Percentiles rank a stretch among this genome's conserved stretches.
phyloP scores from a whole-genome alignment of 2,329 filamentous ascomycete species.

The Penicillium palitans region DNA sequence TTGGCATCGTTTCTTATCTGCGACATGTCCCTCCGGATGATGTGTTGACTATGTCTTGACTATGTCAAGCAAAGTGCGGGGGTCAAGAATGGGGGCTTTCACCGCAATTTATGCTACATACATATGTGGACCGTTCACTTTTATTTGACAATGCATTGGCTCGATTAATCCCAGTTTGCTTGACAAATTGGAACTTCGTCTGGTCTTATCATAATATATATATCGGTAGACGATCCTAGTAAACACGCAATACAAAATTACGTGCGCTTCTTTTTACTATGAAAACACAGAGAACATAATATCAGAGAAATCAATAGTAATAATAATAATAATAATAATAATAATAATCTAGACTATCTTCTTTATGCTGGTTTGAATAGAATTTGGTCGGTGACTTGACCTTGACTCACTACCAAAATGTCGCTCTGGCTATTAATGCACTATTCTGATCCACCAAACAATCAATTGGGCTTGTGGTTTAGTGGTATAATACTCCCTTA shows the following conservation, averaged over 20 bases:
- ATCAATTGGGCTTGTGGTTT: constrained; percentile 43
- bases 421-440: neutral
- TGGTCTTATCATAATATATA: neutral
- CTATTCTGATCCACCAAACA: neutral
- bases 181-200: neutral
- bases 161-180: neutral
- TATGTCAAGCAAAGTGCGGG: too few species aligned
- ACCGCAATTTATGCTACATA: neutral
- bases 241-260: too few species aligned
- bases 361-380: neutral
- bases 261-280: too few species aligned
- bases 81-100: neutral
- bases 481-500: constrained; percentile 52
- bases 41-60: too few species aligned
- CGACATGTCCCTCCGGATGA: neutral
- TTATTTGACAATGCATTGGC: too few species aligned
- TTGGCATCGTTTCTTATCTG: neutral
- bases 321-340: too few species aligned
- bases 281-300: neutral
- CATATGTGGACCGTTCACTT: too few species aligned
- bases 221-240: neutral
- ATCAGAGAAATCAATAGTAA: neutral
- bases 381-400: neutral
- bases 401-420: too few species aligned
- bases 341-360: neutral